Conservation (phyloP, 1,284 basidiomycete genomes). For the Papiliotrema flavescens region DNA sequence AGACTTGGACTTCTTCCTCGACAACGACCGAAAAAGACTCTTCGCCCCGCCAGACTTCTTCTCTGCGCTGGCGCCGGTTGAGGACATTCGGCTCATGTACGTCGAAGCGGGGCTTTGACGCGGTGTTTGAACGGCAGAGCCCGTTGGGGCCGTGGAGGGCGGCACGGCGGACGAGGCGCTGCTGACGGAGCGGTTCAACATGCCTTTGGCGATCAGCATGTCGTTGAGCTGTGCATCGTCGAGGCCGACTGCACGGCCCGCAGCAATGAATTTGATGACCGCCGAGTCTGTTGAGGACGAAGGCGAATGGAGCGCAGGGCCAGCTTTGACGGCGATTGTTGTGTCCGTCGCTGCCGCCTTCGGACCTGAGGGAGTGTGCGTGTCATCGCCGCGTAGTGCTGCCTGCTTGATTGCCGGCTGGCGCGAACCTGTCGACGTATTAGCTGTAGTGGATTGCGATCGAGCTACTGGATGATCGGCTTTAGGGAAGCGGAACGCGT, state of each 20-base stretch:
- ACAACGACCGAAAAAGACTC: constrained; percentile 25
- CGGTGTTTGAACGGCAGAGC: neutral
- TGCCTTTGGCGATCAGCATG: constrained; percentile 30
- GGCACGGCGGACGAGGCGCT: neutral
- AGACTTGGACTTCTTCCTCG: constrained; percentile 13
- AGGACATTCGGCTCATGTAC: neutral
- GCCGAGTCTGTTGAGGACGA: constrained; percentile 26
- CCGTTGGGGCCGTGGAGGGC: neutral
- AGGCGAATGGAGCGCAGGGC: constrained; percentile 6
- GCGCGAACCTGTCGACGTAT: constrained; percentile 10
- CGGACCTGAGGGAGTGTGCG: neutral
- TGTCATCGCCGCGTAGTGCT: constrained; percentile 8
- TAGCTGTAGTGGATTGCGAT: constrained; percentile 17
- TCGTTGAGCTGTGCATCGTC: constrained; percentile 33
- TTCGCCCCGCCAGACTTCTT: constrained; percentile 7
- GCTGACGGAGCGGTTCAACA: constrained; percentile 7
- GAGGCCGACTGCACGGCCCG: constrained; percentile 37
- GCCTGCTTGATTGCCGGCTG: constrained; percentile 16
- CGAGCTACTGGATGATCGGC: neutral
- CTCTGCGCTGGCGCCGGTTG: neutral
- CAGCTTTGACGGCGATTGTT: too few relatives aligned
- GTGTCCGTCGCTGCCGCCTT: neutral
- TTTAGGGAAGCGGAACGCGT: constrained; percentile 28
- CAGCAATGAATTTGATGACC: constrained; percentile 34
- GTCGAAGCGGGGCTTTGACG: neutral